A percentile compares a stretch with the other conserved stretches of the same genome.
Evolutionary conservation across 2,329 filamentous ascomycete genomes (phyloP).

Genomic region (Alternaria alternata): DNA sequence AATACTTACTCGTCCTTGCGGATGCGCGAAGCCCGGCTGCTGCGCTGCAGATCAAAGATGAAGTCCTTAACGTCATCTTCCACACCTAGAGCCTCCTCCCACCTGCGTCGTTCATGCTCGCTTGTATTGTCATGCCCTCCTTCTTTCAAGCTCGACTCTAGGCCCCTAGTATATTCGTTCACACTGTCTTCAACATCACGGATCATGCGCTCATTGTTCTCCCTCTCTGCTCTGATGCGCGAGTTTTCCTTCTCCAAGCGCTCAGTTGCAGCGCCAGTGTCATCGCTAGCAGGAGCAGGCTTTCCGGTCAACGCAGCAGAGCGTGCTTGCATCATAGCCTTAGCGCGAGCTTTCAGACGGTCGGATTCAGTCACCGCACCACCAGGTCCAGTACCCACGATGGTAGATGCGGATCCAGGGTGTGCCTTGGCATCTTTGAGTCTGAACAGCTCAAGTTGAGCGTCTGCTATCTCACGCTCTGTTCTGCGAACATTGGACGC

Average conservation of each 20-base stretch:
- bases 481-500: conserved; percentile 91
- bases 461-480: conserved; percentile 91
- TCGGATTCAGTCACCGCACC: conserved; percentile 92
- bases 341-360: conserved; percentile 90
- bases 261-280: conserved; percentile 81
- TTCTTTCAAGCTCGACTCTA: conserved; percentile 89
- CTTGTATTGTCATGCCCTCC: conserved; percentile 76
- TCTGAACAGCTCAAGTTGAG: conserved; percentile 90
- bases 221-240: conserved; percentile 81
- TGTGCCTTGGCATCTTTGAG: conserved; percentile 92
- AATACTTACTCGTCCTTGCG: conserved; percentile 65
- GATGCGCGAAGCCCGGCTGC: conserved; percentile 78
- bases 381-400: conserved; percentile 92
- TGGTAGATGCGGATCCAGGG: conserved; percentile 78
- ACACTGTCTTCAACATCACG: conserved; percentile 96
- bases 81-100: conserved; percentile 95
- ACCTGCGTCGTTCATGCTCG: conserved; percentile 90
- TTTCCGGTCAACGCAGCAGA: conserved; percentile 91
- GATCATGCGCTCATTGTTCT: conserved; percentile 96
- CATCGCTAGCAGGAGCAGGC: conserved; percentile 73
- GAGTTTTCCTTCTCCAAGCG: conserved; percentile 88
- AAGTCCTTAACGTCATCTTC: conserved; percentile 98
- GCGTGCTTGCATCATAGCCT: conserved; percentile 98
- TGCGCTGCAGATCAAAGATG: conserved; percentile 93
- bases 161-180: conserved; percentile 80